Conservation (phyloP, 495 filamentous ascomycete genomes). For the Neurospora tetraspora region DNA sequence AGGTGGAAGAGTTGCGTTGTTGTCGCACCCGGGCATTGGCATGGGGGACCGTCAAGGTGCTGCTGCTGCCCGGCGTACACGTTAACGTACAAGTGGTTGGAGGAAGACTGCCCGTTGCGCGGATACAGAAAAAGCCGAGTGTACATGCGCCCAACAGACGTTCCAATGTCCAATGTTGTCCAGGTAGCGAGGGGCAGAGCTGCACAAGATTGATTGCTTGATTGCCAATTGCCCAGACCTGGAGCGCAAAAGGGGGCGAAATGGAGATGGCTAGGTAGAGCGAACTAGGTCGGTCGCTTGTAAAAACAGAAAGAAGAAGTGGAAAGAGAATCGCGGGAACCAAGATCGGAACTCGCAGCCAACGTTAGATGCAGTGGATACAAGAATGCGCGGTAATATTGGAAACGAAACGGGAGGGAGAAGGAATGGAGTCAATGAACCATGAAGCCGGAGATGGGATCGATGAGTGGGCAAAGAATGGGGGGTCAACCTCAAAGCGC, state of each 20-base stretch:
- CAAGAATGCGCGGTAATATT: not conserved
- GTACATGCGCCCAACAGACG: not conserved
- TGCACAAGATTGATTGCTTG: not conserved
- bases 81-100: not conserved
- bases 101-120: not conserved
- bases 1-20: not conserved
- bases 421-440: not conserved
- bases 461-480: not conserved
- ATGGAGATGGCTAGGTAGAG: not conserved
- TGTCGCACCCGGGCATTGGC: not conserved
- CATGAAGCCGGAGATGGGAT: not conserved
- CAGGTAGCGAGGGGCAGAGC: not conserved
- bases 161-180: not conserved
- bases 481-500: not conserved
- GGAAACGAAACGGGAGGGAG: not conserved
- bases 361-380: not conserved
- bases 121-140: not conserved
- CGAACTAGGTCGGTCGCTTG: not conserved
- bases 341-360: not conserved
- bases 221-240: not conserved
- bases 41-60: not conserved
- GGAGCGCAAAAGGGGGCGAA: not conserved
- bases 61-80: not conserved
- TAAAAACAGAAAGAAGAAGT: not conserved
- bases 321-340: not conserved